Percentiles rank a stretch among this genome's conserved stretches.
phyloP scores from a whole-genome alignment of 164 flowering plant genomes.

The Tetracentron sinense region DNA sequence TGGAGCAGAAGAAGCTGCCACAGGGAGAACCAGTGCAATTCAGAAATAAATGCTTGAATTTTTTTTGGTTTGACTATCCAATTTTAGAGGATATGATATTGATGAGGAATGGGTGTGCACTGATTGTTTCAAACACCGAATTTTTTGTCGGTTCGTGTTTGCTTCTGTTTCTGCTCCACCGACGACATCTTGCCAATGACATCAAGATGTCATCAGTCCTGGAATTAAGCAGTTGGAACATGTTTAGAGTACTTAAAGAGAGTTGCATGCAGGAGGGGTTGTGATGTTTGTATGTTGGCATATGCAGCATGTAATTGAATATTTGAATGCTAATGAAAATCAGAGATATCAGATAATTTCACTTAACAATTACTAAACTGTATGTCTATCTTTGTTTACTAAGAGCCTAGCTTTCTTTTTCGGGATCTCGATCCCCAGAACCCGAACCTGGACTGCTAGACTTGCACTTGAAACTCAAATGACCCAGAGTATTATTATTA shows the following conservation, averaged over 20 bases:
- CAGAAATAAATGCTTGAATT: slow-evolving; percentile 73
- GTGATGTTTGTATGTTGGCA: slow-evolving; percentile 10
- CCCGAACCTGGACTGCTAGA: too few species aligned
- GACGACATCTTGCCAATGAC: slow-evolving; percentile 7
- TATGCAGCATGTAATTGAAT: too few species aligned
- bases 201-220: not conserved
- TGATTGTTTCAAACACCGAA: not conserved
- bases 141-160: not conserved
- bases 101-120: slow-evolving; percentile 2
- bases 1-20: slow-evolving; percentile 96
- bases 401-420: too few species aligned
- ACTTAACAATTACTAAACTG: too few species aligned
- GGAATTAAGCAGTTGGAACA: not conserved
- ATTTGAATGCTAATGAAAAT: slow-evolving; percentile 7
- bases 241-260: not conserved
- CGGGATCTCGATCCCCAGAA: too few species aligned
- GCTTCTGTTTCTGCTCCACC: not conserved
- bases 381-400: too few species aligned
- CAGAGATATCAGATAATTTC: too few species aligned
- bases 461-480: too few species aligned
- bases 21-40: slow-evolving; percentile 90
- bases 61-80: not conserved
- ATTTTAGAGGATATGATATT: not conserved
- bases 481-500: too few species aligned
- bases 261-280: not conserved